These are phyloP conservation scores for Scalesia atractyloides DNA, from an alignment of 129 eudicot species.

Conservation along the genomic window DNA sequence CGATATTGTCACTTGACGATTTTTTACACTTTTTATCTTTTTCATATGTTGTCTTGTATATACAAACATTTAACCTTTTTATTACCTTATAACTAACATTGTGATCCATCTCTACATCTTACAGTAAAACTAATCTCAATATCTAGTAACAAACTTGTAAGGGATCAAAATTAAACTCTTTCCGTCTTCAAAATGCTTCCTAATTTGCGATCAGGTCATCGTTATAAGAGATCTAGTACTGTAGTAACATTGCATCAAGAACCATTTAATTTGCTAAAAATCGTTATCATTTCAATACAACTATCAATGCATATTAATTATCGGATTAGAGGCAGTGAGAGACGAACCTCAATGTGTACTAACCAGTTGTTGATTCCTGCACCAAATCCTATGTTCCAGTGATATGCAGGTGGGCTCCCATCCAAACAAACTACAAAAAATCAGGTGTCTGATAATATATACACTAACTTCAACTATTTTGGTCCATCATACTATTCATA, in stretches of 20 bases:
- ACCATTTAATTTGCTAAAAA: background rate
- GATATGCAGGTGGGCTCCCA: slow-evolving; percentile 98
- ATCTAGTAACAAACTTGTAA: background rate
- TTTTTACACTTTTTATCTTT: too few relatives aligned
- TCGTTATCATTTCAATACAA: background rate
- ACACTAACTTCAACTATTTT: background rate
- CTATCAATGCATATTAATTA: background rate
- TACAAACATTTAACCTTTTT: too few relatives aligned
- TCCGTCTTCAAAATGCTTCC: slow-evolving; percentile 3
- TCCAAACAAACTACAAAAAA: slow-evolving; percentile 75
- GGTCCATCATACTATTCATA: too few relatives aligned
- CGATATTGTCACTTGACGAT: too few relatives aligned
- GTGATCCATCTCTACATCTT: too few relatives aligned
- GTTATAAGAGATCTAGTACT: too few relatives aligned
- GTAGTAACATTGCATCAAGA: background rate
- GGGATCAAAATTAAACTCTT: background rate
- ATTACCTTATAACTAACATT: too few relatives aligned
- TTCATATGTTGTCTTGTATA: too few relatives aligned
- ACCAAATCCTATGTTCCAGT: slow-evolving; percentile 57
- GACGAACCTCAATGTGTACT: slow-evolving; percentile 79
- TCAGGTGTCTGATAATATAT: background rate
- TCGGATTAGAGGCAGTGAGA: background rate
- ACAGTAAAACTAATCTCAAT: background rate
- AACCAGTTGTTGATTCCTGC: slow-evolving; percentile 84
- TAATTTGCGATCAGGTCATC: background rate